Evolutionary conservation across 441 rosid species (phyloP), one percentile per base, ranked within the genome.

Genomic region (Breynia disticha): DNA sequence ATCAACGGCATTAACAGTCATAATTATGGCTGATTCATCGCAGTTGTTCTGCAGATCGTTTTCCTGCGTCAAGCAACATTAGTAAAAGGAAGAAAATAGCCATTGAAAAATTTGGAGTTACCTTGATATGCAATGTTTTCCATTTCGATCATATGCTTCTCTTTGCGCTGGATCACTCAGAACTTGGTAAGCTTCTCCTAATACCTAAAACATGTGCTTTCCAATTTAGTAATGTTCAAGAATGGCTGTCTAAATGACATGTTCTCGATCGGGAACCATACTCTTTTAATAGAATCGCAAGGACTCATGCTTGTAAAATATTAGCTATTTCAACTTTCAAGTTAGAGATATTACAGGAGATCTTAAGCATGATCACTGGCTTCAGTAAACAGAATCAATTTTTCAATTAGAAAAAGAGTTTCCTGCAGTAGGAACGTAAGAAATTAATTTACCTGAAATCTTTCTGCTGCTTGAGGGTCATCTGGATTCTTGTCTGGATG

Each of bases 401-500:
- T 28, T 28, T 28, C 35, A 28, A 28, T 4, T 0, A 1, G 35
- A 28, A 28, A n/a, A 24, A 28, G 35, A 28, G 1, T 28, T 28
- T 1, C 35, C 35, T 4, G 35, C 7, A 28, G 35, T 5, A 28
- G 35, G 45, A 55, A 67, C 61, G 46, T 10, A 46, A n/a, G 32
- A 22, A 16, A 44, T 22, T 3, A 6, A 67, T 76, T 62, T 62
- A 57, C 98, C 88, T 87, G 95, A 59, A 87, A 90, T 61, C 83
- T 80, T 62, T 83, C 84, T 46, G 98, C 95, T 51, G 98, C 87
- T 2, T 68, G 74, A 62, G 96, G 89, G 60, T 91, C 98, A 62
- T 82, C 72, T 28, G 76, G 98, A 75, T 90, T 87, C 69, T 90
- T 90, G 69, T 87, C 98, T 17, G 98, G 96, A 76, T 91, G 98